Evolutionary conservation across 495 filamentous ascomycete species (phyloP).

Genomic region (Cenococcum geophilum): DNA sequence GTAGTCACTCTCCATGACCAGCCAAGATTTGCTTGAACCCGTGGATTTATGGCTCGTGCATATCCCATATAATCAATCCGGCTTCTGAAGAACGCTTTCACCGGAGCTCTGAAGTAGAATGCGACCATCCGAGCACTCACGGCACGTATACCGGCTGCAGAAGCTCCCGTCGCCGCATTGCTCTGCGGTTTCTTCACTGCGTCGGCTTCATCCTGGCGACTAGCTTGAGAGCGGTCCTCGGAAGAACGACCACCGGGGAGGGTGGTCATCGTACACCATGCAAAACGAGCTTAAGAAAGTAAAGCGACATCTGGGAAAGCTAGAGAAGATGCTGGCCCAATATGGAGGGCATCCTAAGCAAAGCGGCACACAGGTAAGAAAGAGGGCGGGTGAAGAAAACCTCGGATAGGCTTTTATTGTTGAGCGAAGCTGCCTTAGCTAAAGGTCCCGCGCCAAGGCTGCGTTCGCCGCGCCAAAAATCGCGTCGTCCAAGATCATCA

Average conservation of each 20-base stretch:
- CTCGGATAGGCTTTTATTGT: background rate
- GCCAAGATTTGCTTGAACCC: conserved; percentile 46
- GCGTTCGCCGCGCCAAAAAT: conserved; percentile 1
- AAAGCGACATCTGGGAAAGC: background rate
- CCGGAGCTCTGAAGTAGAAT: conserved; percentile 84
- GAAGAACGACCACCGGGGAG: background rate
- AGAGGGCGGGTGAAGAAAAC: background rate
- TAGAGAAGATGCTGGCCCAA: background rate
- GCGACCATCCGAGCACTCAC: conserved; percentile 70
- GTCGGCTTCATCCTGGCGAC: conserved; percentile 4
- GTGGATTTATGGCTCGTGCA: conserved; percentile 62
- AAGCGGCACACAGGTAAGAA: background rate
- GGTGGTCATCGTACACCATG: conserved; percentile 10
- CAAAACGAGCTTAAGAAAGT: background rate
- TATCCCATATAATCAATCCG: conserved; percentile 74
- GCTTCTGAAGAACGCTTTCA: conserved; percentile 83
- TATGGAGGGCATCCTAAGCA: background rate
- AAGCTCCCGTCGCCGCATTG: conserved; percentile 68
- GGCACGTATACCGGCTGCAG: conserved; percentile 74
- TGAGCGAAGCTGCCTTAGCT: background rate
- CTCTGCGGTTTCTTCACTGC: conserved; percentile 37
- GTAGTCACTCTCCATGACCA: conserved; percentile 73
- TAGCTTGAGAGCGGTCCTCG: background rate
- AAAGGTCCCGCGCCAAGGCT: background rate
- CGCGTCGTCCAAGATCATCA: conserved; percentile 4